These are phyloP conservation scores for Neostapfia colusana DNA, from an alignment of 176 grass and related monocot genomes.

Conservation along the genomic window DNA sequence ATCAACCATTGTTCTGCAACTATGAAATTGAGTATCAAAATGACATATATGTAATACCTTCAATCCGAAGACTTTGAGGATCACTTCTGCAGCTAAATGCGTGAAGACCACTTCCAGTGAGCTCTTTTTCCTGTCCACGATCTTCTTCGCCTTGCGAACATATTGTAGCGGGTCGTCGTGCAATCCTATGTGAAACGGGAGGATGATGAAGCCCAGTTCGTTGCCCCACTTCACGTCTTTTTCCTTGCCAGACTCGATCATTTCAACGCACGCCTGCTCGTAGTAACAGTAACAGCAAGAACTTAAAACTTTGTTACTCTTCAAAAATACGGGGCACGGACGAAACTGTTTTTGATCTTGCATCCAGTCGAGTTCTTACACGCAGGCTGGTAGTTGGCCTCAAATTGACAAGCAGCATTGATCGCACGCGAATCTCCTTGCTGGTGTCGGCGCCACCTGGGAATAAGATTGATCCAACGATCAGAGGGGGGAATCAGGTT, in stretches of 20 bases:
- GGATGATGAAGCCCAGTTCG: constrained; percentile 61
- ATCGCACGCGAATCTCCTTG: constrained; percentile 59
- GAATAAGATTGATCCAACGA: not conserved
- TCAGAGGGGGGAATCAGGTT: constrained; percentile 15
- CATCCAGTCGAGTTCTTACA: constrained; percentile 33
- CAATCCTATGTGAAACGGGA: constrained; percentile 50
- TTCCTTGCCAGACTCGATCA: constrained; percentile 52
- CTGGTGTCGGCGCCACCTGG: constrained; percentile 49
- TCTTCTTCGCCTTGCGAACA: constrained; percentile 62
- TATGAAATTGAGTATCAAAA: not conserved
- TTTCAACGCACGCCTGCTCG: constrained; percentile 62
- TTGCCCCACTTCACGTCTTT: constrained; percentile 61
- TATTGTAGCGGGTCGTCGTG: constrained; percentile 67
- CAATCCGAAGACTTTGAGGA: constrained; percentile 64
- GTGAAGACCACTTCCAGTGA: constrained; percentile 72
- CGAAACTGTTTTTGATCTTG: not conserved
- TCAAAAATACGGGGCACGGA: not conserved
- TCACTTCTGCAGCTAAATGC: constrained; percentile 47
- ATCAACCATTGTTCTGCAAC: not conserved
- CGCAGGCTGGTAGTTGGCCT: constrained; percentile 62
- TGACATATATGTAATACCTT: constrained; percentile 42
- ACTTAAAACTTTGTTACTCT: too few species aligned
- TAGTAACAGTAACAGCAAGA: not conserved
- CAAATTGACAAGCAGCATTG: constrained; percentile 77
- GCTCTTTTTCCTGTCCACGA: constrained; percentile 73